Base-by-base conservation (phyloP, 495 filamentous ascomycete species). In the Penicillium flavigenum region DNA sequence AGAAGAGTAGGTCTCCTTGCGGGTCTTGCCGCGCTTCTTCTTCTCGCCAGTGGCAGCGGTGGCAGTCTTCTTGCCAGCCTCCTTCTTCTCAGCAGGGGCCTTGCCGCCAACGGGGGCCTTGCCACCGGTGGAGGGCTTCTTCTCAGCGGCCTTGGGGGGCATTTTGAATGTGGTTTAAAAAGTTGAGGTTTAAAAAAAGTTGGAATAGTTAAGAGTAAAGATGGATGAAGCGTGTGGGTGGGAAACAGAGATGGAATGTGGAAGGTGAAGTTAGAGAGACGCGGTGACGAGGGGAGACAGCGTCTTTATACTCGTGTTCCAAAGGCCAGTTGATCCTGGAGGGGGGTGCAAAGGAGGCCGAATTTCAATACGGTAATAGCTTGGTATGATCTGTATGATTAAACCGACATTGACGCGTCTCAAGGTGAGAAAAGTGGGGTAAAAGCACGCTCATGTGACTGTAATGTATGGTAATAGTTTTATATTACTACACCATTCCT, bases 11-110 rank as follows among this genome's bases (percentile, higher is more conserved):
- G 94, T 98, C 86, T 98, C 94, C 89, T 97, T 97, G 79, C 94
- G 88, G 66, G 94, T 88, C 93, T 98, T 98, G 84, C 91, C 96
- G 68, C 95, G 91, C 92, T 98, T 98, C 90, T 98, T 98, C 91
- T 98, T 98, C 58, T 98, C 94, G 59, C 93, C 94, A 71, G 90
- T 81, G 39, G 91, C 85, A 38, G 94, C 91, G 65, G 85, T 77
- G 46, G 80, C 69, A 42, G 94, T 96, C 88, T 97, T 98, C 90
- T 98, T 98, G 81, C 93, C 92, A 61, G 92, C 95, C 76, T 97
- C 93, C 88, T 98, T 96, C 88, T 98, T 97, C 86, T 97, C 92
- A 71, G 90, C 88, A 42, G 89, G 86, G 22, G 88, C 87, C 78
- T 90, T 91, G 71, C 88, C 75, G 61, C 75, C 88, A 72, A 91